Conservation (phyloP, 2,329 filamentous ascomycete species). For the Hirsutella minnesotensis region DNA sequence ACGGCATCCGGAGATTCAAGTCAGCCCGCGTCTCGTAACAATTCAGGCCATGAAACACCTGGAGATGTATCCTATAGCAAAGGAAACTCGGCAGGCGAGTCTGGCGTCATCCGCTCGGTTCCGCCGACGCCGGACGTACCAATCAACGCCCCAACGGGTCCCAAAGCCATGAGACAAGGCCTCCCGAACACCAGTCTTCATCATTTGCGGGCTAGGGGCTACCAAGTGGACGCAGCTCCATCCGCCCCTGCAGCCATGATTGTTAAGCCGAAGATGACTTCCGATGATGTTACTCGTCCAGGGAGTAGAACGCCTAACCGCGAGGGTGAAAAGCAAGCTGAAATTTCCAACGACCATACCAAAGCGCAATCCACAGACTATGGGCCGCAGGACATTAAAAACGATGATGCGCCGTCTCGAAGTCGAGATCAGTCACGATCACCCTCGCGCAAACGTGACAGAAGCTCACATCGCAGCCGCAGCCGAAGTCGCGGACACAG, state of each 20-base stretch:
- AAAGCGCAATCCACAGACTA: constrained; percentile 17
- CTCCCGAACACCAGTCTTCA: constrained; percentile 70
- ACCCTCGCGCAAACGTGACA: constrained; percentile 14
- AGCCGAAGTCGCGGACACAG: constrained; percentile 25
- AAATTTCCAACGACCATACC: constrained; percentile 20
- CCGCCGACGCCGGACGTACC: constrained; percentile 31
- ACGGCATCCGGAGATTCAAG: constrained; percentile 10
- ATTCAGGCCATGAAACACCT: constrained; percentile 16
- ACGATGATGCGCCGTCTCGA: neutral
- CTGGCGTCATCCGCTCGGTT: constrained; percentile 19
- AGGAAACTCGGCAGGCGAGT: constrained; percentile 8
- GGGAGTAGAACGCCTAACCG: constrained; percentile 35
- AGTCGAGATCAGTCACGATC: constrained; percentile 16
- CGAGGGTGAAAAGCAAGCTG: constrained; percentile 22
- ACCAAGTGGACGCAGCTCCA: constrained; percentile 28
- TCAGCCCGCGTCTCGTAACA: constrained; percentile 16
- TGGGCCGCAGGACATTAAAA: neutral
- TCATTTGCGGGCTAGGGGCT: constrained; percentile 45
- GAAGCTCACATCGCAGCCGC: constrained; percentile 13
- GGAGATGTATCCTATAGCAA: constrained; percentile 7
- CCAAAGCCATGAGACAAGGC: constrained; percentile 87
- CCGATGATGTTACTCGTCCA: constrained; percentile 19
- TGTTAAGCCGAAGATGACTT: constrained; percentile 5
- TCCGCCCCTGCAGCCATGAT: neutral
- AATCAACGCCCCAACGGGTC: constrained; percentile 75